Conservation (phyloP, 148 eudicot species). For the Amaranthus hypochondriacus region DNA sequence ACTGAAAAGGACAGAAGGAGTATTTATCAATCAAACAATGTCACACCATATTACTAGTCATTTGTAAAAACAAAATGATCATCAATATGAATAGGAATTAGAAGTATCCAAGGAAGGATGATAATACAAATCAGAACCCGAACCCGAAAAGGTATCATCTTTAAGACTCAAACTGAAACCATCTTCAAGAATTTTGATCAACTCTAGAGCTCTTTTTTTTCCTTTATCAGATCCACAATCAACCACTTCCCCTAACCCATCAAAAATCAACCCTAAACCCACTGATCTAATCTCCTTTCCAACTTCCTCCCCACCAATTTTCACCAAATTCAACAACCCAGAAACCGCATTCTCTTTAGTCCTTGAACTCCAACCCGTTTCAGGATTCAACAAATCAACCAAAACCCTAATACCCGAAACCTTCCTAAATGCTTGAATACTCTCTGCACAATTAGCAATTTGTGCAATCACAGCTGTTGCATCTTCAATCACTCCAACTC, state of each 20-base stretch:
- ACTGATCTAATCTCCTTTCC: slow-evolving; percentile 36
- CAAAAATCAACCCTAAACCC: slow-evolving; percentile 33
- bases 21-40: background rate
- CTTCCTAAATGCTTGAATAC: slow-evolving; percentile 33
- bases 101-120: slow-evolving; percentile 21
- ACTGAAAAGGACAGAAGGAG: too few relatives aligned
- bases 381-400: slow-evolving; percentile 58
- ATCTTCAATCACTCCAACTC: slow-evolving; percentile 68
- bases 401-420: slow-evolving; percentile 55
- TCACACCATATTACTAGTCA: background rate
- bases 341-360: slow-evolving; percentile 48
- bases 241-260: slow-evolving; percentile 57
- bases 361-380: slow-evolving; percentile 46
- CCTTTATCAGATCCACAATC: slow-evolving; percentile 68
- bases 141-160: slow-evolving; percentile 1
- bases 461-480: slow-evolving; percentile 87
- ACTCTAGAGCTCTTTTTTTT: slow-evolving; percentile 49
- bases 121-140: slow-evolving; percentile 16
- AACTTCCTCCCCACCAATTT: slow-evolving; percentile 48
- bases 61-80: background rate
- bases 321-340: slow-evolving; percentile 66
- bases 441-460: slow-evolving; percentile 58
- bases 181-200: slow-evolving; percentile 51
- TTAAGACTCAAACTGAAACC: slow-evolving; percentile 10
- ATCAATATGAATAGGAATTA: slow-evolving; percentile 30